These are phyloP conservation scores for Aspergillus floridensis DNA, from an alignment of 2,329 filamentous ascomycete genomes.

Conservation along the genomic window DNA sequence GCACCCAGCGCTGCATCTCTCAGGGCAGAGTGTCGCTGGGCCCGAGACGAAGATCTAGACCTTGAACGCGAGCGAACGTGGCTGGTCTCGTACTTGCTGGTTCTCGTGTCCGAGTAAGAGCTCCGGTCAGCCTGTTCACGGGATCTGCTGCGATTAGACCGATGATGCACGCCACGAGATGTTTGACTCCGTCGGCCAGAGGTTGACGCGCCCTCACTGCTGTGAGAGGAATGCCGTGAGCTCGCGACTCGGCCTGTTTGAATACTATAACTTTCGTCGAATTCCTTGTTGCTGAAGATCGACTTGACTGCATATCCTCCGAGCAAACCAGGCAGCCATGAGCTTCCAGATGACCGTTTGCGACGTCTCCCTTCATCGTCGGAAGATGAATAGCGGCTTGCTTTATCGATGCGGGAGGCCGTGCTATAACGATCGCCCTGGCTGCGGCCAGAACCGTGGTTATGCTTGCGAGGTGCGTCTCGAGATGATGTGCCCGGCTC, in stretches of 20 bases:
- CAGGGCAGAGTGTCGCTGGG: slow-evolving; percentile 27
- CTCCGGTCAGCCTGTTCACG: slow-evolving; percentile 35
- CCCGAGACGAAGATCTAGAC: slow-evolving; percentile 41
- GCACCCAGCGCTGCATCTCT: slow-evolving; percentile 40
- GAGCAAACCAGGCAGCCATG: slow-evolving; percentile 55
- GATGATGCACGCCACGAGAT: slow-evolving; percentile 41
- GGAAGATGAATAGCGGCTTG: slow-evolving; percentile 56
- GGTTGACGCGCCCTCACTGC: slow-evolving; percentile 28
- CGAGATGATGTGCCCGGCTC: slow-evolving; percentile 56
- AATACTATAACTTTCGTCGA: slow-evolving; percentile 60
- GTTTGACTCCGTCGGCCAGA: slow-evolving; percentile 41
- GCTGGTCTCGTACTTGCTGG: slow-evolving; percentile 21
- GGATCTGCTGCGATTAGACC: slow-evolving; percentile 30
- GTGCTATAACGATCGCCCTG: slow-evolving; percentile 48
- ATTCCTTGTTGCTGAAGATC: slow-evolving; percentile 54
- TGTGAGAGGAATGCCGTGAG: slow-evolving; percentile 21
- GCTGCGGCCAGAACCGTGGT: slow-evolving; percentile 48
- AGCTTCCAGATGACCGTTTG: slow-evolving; percentile 45
- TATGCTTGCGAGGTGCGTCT: slow-evolving; percentile 61
- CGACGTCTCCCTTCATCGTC: slow-evolving; percentile 49
- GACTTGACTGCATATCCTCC: slow-evolving; percentile 57
- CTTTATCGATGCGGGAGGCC: slow-evolving; percentile 55
- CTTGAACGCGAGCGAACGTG: slow-evolving; percentile 35
- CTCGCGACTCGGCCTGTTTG: slow-evolving; percentile 50
- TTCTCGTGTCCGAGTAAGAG: slow-evolving; percentile 29